phyloP scores from a whole-genome alignment of 1,139 yeast genomes.

The Hemisphaericaspora subhashii region DNA sequence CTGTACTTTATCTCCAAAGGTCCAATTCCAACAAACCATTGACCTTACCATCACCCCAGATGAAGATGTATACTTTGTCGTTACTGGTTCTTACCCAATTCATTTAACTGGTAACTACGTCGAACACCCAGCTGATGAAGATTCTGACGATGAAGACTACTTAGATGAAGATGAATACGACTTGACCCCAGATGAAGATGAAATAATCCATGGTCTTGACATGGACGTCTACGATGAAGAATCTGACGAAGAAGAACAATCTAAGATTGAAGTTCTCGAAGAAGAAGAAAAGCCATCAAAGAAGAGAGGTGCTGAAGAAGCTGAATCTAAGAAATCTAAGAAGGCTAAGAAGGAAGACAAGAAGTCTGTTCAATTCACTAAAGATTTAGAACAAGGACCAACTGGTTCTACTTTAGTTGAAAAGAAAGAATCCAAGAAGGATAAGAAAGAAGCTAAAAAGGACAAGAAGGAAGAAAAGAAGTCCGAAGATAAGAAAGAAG shows the following conservation, averaged over 20 bases:
- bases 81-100: slow-evolving; percentile 91
- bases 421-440: slow-evolving; percentile 25
- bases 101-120: slow-evolving; percentile 94
- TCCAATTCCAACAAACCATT: slow-evolving; percentile 83
- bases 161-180: slow-evolving; percentile 66
- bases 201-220: slow-evolving; percentile 55
- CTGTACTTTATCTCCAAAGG: slow-evolving; percentile 87
- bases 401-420: slow-evolving; percentile 50
- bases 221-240: slow-evolving; percentile 64
- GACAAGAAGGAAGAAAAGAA: slow-evolving; percentile 23
- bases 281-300: slow-evolving; percentile 36
- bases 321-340: slow-evolving; percentile 33
- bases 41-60: slow-evolving; percentile 90
- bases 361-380: slow-evolving; percentile 83
- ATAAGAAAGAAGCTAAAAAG: slow-evolving; percentile 25
- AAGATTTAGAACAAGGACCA: slow-evolving; percentile 93
- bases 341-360: slow-evolving; percentile 49
- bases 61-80: slow-evolving; percentile 92
- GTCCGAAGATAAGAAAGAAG: slow-evolving; percentile 14
- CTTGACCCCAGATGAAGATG: slow-evolving; percentile 91
- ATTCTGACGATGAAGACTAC: slow-evolving; percentile 51
- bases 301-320: slow-evolving; percentile 31
- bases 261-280: slow-evolving; percentile 53
- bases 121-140: slow-evolving; percentile 87
- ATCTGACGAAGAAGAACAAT: slow-evolving; percentile 59